These are phyloP conservation scores for Podospora fimiseda DNA, from an alignment of 495 filamentous ascomycete genomes.

Conservation along the genomic window DNA sequence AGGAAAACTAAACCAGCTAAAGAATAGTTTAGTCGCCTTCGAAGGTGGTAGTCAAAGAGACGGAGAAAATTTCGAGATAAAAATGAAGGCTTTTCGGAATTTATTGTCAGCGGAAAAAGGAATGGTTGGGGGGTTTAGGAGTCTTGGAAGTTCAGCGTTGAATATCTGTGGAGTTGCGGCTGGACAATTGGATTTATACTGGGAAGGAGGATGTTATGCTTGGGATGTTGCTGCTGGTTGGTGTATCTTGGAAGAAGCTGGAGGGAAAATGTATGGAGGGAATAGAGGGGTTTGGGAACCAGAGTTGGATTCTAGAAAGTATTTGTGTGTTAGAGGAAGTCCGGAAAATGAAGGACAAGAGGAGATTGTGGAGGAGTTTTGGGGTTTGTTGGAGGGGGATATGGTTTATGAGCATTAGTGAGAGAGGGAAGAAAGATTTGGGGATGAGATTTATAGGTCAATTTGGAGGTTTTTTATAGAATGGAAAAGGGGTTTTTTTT, in stretches of 20 bases:
- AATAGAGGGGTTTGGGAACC: slow-evolving; percentile 74
- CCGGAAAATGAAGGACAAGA: slow-evolving; percentile 61
- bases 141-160: slow-evolving; percentile 72
- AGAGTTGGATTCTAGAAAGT: slow-evolving; percentile 66
- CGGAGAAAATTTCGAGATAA: slow-evolving; percentile 71
- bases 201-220: slow-evolving; percentile 92
- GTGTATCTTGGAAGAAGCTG: slow-evolving; percentile 81
- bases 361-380: slow-evolving; percentile 77
- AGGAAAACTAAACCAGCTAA: slow-evolving; percentile 50
- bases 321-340: slow-evolving; percentile 70
- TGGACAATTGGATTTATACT: slow-evolving; percentile 76
- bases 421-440: too few species aligned
- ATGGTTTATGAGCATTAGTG: slow-evolving; percentile 48
- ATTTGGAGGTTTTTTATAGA: too few species aligned
- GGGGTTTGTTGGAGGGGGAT: slow-evolving; percentile 42
- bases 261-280: slow-evolving; percentile 70
- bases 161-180: slow-evolving; percentile 78
- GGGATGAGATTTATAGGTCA: too few species aligned
- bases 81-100: slow-evolving; percentile 61
- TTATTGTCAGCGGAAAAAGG: slow-evolving; percentile 59
- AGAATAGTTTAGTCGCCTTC: slow-evolving; percentile 57
- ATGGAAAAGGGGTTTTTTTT: too few species aligned
- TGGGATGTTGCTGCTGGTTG: slow-evolving; percentile 94
- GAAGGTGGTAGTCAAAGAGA: slow-evolving; percentile 75
- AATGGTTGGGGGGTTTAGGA: slow-evolving; percentile 78